Evolutionary conservation across 2,329 filamentous ascomycete species (phyloP), one percentile per base, ranked within the genome.

Genomic region (Fusarium mundagurra): DNA sequence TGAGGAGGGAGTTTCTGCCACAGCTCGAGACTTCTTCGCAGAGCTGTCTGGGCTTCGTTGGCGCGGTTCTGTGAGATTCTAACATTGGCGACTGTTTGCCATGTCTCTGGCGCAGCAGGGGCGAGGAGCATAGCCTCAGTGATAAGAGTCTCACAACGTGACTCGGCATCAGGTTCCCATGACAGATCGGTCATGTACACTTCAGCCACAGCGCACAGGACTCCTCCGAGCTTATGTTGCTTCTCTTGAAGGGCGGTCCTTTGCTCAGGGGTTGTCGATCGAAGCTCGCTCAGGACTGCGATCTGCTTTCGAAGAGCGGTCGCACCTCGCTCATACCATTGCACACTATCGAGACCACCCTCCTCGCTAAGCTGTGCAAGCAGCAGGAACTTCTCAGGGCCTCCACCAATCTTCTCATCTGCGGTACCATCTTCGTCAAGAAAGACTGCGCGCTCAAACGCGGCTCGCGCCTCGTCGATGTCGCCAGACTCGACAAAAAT

Each of bases 181-280:
- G 93, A 96, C 77, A 98, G 85, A 85, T 99, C 96, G 17, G 96
- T 99, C 96, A 99, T 99, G 86, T 98, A 99, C 57, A 99, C 94
- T 85, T 99, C 96, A 12, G 94, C 92, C 69, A 98, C 94, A 34
- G 94, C 94, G 83, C 97, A 99, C 41, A 99, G 88, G n/a, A 95
- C 94, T 77, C 94, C 94, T 5, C 95, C 94, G 41, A 98, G 87
- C 83, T 96, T 96, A 74, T 88, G 87, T 81, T 92, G 92, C 86
- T 94, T 94, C 82, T 89, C 93, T 34, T 92, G 88, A 45, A 91
- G 78, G 31, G 85, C 74, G 27, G 78, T 78, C 79, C 86, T 82
- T 77, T 85, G 80, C 74, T 84, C 82, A 38, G 78, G 67, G 20
- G 80, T 84, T 65, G 83, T 85, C 65, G 74, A 80, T 24, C 80